Percentiles rank a stretch among this genome's conserved stretches.
phyloP scores from a whole-genome alignment of 2,329 filamentous ascomycete species.

The Tolypocladium sp. region DNA sequence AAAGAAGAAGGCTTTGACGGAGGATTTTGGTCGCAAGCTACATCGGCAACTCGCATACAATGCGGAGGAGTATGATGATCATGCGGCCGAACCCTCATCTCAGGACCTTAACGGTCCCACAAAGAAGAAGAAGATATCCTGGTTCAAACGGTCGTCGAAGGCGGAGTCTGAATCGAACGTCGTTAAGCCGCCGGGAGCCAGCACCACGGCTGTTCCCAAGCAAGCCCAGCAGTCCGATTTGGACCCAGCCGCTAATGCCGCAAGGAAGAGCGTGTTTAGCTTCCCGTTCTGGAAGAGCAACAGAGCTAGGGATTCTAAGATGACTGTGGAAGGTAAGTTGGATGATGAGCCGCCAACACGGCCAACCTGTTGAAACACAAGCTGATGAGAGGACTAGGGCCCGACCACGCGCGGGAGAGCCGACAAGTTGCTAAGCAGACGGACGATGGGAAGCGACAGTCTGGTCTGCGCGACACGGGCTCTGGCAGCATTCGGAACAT shows the following conservation, averaged over 20 bases:
- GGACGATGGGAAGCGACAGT: conserved; percentile 7
- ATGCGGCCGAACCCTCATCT: conserved; percentile 7
- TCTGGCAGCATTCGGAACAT: conserved; percentile 40
- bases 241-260: conserved; percentile 15
- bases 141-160: conserved; percentile 42
- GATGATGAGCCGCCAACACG: not conserved
- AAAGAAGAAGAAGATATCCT: conserved; percentile 38
- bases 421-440: not conserved
- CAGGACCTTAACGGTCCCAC: conserved; percentile 8
- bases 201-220: conserved; percentile 4
- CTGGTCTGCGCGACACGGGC: conserved; percentile 23
- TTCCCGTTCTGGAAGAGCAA: conserved; percentile 47
- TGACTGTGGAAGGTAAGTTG: conserved; percentile 34
- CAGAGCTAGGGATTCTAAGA: conserved; percentile 32
- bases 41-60: conserved; percentile 10
- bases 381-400: not conserved
- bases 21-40: conserved; percentile 10
- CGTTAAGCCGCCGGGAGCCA: not conserved
- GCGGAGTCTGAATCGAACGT: conserved; percentile 10
- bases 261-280: conserved; percentile 43
- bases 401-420: not conserved
- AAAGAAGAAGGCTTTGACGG: conserved; percentile 22
- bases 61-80: conserved; percentile 8
- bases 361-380: not conserved
- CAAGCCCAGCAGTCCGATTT: conserved; percentile 5